These are phyloP conservation scores for Lichina pygmaea DNA, from an alignment of 495 filamentous ascomycete genomes.

Conservation along the genomic window DNA sequence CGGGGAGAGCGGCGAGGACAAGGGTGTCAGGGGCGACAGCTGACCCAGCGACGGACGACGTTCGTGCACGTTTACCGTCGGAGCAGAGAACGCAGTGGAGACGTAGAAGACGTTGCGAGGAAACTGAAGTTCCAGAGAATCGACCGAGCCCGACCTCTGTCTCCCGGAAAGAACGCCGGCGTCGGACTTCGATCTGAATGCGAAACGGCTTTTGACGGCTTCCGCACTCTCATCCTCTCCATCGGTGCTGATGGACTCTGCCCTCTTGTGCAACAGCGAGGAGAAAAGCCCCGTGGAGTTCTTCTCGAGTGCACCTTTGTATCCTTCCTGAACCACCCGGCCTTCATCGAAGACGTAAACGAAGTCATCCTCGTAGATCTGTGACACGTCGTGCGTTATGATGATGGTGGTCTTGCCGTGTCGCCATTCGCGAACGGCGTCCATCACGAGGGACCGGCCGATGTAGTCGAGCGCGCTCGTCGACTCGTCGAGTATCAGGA, in stretches of 20 bases:
- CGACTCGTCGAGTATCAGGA: conserved; percentile 18
- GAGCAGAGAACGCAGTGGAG: conserved; percentile 1
- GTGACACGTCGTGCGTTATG: conserved; percentile 60
- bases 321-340: conserved; percentile 40
- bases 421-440: conserved; percentile 14
- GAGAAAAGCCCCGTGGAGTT: not conserved
- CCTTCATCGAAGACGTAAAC: conserved; percentile 61
- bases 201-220: not conserved
- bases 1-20: not conserved
- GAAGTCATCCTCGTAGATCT: conserved; percentile 49
- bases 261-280: not conserved
- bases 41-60: conserved; percentile 1
- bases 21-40: conserved; percentile 1
- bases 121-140: conserved; percentile 6
- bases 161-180: not conserved
- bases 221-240: not conserved
- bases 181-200: not conserved
- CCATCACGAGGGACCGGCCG: conserved; percentile 12
- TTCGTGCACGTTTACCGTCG: not conserved
- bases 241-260: not conserved
- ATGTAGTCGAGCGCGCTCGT: conserved; percentile 18
- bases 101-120: conserved; percentile 1
- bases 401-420: conserved; percentile 16
- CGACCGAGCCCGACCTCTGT: not conserved
- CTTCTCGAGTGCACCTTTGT: conserved; percentile 18